Base-by-base conservation (phyloP, 192 early-diverging fungal genomes). In the Dissophora ornata region DNA sequence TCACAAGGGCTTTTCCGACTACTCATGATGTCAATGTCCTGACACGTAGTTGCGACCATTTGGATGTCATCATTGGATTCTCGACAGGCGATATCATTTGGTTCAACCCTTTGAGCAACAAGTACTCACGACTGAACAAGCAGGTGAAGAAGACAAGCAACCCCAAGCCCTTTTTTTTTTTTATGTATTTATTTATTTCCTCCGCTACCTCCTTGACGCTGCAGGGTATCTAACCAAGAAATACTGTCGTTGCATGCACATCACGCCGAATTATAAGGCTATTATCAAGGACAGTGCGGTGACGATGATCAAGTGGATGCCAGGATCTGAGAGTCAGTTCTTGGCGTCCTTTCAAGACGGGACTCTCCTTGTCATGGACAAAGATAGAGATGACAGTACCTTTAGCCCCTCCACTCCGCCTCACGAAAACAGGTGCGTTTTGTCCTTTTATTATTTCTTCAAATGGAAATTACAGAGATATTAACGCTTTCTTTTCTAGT, bases 291-390 rank as follows among this genome's bases (percentile, higher is more conserved):
- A 80, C 46, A 77, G 86, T 11, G 73, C 84, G 8, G 91, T 96
- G 15, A 92, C 92, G 13, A 89, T 89, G 70, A 84, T 97, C 5
- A 89, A 88, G 80, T 98, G 97, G 96, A 79, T 97, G 51, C 97
- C 97, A 1, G 91, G 88, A 13, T 94, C 93, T 0, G 92, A 94
- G 44, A 91, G 73, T 32, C 75, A 87, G 70, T 98, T 97, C 74
- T 87, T 96, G 79, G 97, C 86, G 2, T 89, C 93, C 0, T 95
- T 89, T 51, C 84, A 86, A 3, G 95, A 97, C 71, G 97, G 97
- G 8, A 85, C 86, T 15, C 83, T 97, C 28, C 79, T 97, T 63
- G 81, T 93, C 22, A 87, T 94, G 73, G 96, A 98, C 80, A 91
- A 93, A 58, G 90, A 93, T 9, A 89, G 90, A 61, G 96, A 97